Evolutionary conservation across 768 basidiomycete species (phyloP).

Genomic region (Psilocybe subaeruginosa): DNA sequence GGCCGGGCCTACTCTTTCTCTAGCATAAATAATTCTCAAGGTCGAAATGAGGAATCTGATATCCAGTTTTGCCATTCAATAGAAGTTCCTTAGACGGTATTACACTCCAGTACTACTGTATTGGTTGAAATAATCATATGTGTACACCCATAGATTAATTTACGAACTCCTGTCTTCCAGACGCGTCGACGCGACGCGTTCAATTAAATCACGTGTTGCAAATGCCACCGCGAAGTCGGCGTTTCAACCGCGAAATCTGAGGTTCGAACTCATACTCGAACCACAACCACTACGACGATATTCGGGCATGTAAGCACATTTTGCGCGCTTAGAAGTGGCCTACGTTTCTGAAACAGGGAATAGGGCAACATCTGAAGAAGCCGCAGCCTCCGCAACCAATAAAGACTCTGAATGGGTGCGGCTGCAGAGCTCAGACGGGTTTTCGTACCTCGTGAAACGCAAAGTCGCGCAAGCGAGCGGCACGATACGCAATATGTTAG

Average conservation of each 20-base stretch:
- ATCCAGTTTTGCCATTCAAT: background rate
- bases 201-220: background rate
- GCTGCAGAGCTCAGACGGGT: conserved; percentile 78
- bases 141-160: too few species aligned
- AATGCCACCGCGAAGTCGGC: too few species aligned
- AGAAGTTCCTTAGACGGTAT: background rate
- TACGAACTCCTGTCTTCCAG: background rate
- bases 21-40: background rate
- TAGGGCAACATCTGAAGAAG: background rate
- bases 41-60: background rate
- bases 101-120: too few species aligned
- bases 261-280: background rate
- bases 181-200: conserved; percentile 5
- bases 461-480: conserved; percentile 79
- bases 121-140: too few species aligned
- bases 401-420: conserved; percentile 62
- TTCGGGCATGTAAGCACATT: background rate
- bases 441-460: conserved; percentile 76
- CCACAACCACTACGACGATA: background rate
- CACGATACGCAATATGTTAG: conserved; percentile 82
- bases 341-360: background rate
- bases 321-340: background rate
- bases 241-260: too few species aligned
- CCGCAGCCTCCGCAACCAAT: background rate
- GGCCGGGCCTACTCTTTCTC: conserved; percentile 1